Evolutionary conservation across 768 basidiomycete genomes (phyloP).

Genomic region (Termitomyces sp.): DNA sequence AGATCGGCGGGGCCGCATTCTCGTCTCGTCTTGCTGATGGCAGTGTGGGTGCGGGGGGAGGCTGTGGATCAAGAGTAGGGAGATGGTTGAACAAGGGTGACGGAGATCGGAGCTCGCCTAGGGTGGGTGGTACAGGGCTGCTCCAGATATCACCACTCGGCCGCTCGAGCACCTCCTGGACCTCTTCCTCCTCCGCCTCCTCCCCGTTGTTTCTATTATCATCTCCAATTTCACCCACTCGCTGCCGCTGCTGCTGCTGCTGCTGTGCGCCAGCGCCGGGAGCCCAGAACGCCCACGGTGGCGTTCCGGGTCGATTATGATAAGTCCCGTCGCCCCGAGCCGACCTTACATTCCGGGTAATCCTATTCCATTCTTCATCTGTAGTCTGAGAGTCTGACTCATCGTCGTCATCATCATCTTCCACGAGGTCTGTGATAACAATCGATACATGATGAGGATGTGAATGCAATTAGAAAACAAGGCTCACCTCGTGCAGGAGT

Average conservation of each 20-base stretch:
- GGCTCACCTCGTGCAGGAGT: conserved; percentile 5
- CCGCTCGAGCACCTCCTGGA: conserved; percentile 2
- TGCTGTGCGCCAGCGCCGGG: not conserved
- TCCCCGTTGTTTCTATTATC: not conserved
- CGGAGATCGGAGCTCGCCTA: conserved; percentile 11
- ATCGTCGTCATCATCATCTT: not conserved
- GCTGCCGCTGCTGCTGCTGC: not conserved
- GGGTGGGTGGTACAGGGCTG: conserved; percentile 8
- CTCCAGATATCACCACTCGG: not conserved
- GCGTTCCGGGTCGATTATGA: not conserved
- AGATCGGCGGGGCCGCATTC: conserved; percentile 6
- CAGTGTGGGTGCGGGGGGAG: not conserved
- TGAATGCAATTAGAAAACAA: not conserved
- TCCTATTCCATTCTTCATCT: conserved; percentile 5
- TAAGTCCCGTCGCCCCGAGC: not conserved
- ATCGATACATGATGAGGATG: not conserved
- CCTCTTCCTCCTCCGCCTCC: conserved; percentile 4
- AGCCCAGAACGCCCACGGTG: conserved; percentile 4
- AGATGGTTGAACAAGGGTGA: conserved; percentile 13
- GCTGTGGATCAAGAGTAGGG: conserved; percentile 1
- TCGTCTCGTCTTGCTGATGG: not conserved
- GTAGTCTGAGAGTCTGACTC: not conserved
- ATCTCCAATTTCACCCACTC: not conserved
- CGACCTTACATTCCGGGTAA: not conserved
- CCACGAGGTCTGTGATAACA: not conserved